Conservation (phyloP, 2,329 filamentous ascomycete species). For the Septoria linicola region DNA sequence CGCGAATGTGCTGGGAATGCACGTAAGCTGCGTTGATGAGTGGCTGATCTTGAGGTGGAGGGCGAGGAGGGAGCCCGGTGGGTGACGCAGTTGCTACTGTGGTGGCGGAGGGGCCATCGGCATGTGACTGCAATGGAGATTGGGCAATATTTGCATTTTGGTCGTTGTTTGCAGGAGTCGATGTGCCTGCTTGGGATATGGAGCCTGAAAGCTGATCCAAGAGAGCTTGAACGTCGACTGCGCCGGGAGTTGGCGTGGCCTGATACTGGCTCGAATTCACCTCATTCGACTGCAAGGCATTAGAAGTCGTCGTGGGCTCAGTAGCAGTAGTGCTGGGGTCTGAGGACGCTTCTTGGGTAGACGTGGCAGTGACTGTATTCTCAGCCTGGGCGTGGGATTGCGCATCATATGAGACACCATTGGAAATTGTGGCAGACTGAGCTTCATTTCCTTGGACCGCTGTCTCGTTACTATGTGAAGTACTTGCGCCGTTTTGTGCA, state of each 20-base stretch:
- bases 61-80: constrained; percentile 48
- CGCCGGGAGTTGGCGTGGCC: constrained; percentile 26
- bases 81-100: constrained; percentile 36
- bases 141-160: constrained; percentile 30
- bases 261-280: constrained; percentile 14
- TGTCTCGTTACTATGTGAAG: constrained; percentile 29
- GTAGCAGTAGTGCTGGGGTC: constrained; percentile 17
- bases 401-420: constrained; percentile 26
- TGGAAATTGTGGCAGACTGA: constrained; percentile 21
- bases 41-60: constrained; percentile 51
- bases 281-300: constrained; percentile 29
- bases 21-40: constrained; percentile 50
- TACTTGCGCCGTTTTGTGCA: constrained; percentile 7
- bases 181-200: constrained; percentile 30
- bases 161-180: constrained; percentile 36
- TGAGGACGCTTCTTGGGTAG: constrained; percentile 21
- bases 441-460: constrained; percentile 21
- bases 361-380: constrained; percentile 15
- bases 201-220: constrained; percentile 44
- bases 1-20: constrained; percentile 50
- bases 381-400: constrained; percentile 18
- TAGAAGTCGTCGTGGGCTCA: constrained; percentile 18
- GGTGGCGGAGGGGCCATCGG: constrained; percentile 36
- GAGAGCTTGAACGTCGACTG: constrained; percentile 49
- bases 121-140: constrained; percentile 28